A percentile compares a stretch with the other conserved stretches of the same genome.
phyloP scores from a whole-genome alignment of 2,329 filamentous ascomycete species.

The Alternaria arborescens region DNA sequence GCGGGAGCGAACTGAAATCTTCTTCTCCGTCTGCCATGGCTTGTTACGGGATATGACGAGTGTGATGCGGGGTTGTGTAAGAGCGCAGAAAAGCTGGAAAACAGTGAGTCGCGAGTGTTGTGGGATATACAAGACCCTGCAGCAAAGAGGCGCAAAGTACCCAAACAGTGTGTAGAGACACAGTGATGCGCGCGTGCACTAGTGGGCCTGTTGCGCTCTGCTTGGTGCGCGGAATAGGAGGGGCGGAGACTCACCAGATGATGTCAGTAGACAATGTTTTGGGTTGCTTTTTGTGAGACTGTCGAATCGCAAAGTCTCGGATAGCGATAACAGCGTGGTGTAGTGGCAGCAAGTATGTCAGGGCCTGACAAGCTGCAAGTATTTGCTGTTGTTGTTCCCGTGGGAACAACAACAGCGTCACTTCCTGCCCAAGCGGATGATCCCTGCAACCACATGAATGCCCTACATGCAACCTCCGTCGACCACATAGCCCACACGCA shows the following conservation, averaged over 20 bases:
- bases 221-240: constrained; percentile 1
- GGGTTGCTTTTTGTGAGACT: background rate
- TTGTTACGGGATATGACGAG: constrained; percentile 20
- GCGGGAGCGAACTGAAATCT: constrained; percentile 78
- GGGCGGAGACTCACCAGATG: constrained; percentile 17
- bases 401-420: constrained; percentile 14
- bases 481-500: constrained; percentile 2
- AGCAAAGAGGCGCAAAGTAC: background rate
- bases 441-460: constrained; percentile 15
- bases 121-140: background rate
- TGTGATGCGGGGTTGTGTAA: constrained; percentile 16
- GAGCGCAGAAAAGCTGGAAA: background rate
- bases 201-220: constrained; percentile 6
- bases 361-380: constrained; percentile 6
- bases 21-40: constrained; percentile 83
- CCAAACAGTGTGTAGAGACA: background rate
- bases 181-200: constrained; percentile 11
- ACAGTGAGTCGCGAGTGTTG: constrained; percentile 14
- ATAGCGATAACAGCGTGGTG: constrained; percentile 8
- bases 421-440: constrained; percentile 10
- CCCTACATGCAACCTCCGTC: constrained; percentile 4
- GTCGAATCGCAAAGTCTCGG: background rate
- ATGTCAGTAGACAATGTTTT: constrained; percentile 6
- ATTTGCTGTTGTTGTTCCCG: constrained; percentile 17
- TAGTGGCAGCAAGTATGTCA: constrained; percentile 3